A percentile compares a stretch with the other conserved stretches of the same genome.
Evolutionary conservation across 345 rosid species (phyloP).

Genomic region (Populus deltoides): DNA sequence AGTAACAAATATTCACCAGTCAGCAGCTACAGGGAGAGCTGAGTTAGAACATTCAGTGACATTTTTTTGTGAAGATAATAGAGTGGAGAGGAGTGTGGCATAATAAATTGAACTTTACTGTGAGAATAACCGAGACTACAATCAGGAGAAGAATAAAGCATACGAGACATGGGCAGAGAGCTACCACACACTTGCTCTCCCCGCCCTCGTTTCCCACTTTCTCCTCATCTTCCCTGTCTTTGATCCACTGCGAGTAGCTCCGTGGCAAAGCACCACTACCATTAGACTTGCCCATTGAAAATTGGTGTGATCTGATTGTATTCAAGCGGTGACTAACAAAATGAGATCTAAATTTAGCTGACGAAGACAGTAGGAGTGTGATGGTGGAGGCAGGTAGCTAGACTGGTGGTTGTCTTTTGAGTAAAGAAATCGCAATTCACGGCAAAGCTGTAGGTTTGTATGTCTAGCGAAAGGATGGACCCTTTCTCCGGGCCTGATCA

Average conservation of each 20-base stretch:
- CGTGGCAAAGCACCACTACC: constrained; percentile 12
- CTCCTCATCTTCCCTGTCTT: constrained; percentile 24
- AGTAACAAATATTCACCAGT: too few species aligned
- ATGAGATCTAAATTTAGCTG: constrained; percentile 7
- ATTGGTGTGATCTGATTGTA: constrained; percentile 1
- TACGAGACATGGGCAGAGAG: constrained; percentile 54
- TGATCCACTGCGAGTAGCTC: constrained; percentile 36
- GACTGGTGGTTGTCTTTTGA: too few species aligned
- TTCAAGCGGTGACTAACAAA: neutral
- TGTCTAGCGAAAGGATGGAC: too few species aligned
- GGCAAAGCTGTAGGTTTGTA: too few species aligned
- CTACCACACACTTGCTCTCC: constrained; percentile 48
- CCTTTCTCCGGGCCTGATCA: too few species aligned
- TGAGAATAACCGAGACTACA: constrained; percentile 45
- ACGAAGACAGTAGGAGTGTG: neutral
- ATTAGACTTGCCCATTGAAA: constrained; percentile 40
- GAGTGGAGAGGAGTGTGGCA: constrained; percentile 70
- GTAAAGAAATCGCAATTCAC: too few species aligned
- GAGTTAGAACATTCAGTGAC: constrained; percentile 15
- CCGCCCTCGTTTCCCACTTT: constrained; percentile 23
- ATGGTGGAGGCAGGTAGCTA: too few species aligned
- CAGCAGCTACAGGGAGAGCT: too few species aligned
- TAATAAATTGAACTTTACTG: constrained; percentile 54
- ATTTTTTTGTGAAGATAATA: constrained; percentile 47
- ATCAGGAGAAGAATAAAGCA: constrained; percentile 53